These are phyloP conservation scores for Allantophomopsis cytisporea DNA, from an alignment of 2,329 filamentous ascomycete species.

Conservation along the genomic window DNA sequence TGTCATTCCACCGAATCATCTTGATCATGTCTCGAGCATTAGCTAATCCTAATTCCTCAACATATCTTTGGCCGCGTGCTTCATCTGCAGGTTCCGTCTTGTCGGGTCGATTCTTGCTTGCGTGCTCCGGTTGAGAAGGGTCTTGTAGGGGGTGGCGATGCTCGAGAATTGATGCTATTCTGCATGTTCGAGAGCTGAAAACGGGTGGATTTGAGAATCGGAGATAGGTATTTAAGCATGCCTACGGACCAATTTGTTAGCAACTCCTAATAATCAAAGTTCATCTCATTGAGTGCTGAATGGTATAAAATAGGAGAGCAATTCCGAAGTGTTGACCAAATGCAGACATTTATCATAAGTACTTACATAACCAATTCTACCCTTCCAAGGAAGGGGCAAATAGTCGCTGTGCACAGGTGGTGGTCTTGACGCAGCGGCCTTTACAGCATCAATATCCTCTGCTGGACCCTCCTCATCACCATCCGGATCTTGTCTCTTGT, in stretches of 20 bases:
- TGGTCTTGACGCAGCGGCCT: slow-evolving; percentile 23
- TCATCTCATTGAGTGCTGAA: slow-evolving; percentile 1
- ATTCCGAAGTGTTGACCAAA: no score
- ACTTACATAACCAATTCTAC: slow-evolving; percentile 73
- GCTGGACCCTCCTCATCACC: slow-evolving; percentile 11
- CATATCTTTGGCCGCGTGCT: slow-evolving; percentile 54
- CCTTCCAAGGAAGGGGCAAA: slow-evolving; percentile 82
- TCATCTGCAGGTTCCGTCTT: slow-evolving; percentile 53
- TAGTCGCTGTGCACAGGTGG: slow-evolving; percentile 74
- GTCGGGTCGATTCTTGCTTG: slow-evolving; percentile 78
- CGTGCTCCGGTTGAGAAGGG: slow-evolving; percentile 61
- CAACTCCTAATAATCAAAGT: neutral
- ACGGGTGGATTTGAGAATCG: slow-evolving; percentile 69
- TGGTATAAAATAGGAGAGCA: no score
- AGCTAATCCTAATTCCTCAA: slow-evolving; percentile 64
- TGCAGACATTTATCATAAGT: no score
- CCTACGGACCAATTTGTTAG: slow-evolving; percentile 27
- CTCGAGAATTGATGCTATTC: slow-evolving; percentile 80
- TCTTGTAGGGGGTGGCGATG: slow-evolving; percentile 73
- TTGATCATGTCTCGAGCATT: slow-evolving; percentile 77
- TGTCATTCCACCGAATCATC: slow-evolving; percentile 85
- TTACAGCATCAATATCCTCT: slow-evolving; percentile 15
- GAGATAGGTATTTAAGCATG: slow-evolving; percentile 86
- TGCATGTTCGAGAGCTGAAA: slow-evolving; percentile 83
- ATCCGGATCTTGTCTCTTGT: slow-evolving; percentile 13